Evolutionary conservation across 2,329 filamentous ascomycete species (phyloP), one percentile per base, ranked within the genome.

Genomic region (Purpureocillium takamizusanense): DNA sequence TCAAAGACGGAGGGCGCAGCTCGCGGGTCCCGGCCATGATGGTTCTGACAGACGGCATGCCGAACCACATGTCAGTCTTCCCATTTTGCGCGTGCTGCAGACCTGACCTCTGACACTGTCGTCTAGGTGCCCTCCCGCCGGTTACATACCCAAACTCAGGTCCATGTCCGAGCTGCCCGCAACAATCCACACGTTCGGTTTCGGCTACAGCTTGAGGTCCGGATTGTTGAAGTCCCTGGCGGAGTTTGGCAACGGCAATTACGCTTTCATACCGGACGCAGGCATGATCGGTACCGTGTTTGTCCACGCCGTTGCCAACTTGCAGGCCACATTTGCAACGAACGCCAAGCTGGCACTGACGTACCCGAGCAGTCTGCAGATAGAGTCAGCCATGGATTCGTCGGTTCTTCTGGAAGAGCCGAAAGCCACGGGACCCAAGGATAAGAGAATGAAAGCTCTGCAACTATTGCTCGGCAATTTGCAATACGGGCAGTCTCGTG

Each of bases 211-310:
- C 9, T 48, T 61, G 3, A 36, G 47, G 9, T 50, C 76, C 0
- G 72, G 69, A 0, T 56, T 80, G 14, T 60, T 81, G 38, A 76
- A 77, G 54, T 74, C 74, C 2, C 74, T 81, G 34, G 68, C 76
- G 2, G 75, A 80, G 47, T 57, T 72, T 35, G 68, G 72, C 0
- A 60, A 66, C 3, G 77, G 77, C 2, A 75, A 69, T 50, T 81
- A 76, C 41, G 61, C 72, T 8, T 81, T 79, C 45, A 80, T 81
- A 14, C 71, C 75, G 0, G 76, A 81, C 38, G 67, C 72, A 0
- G 72, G 74, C 42, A 78, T 81, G 74, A 72, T 81, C 42, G 72
- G 72, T 3, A 80, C 76, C 3, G 73, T 77, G 4, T 79, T 81
- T 42, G 65, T 78, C 3, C 74, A 81, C 47, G 73, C 77, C 2